These are phyloP conservation scores for Heterobasidion parviporum DNA, from an alignment of 1,284 basidiomycete genomes.

Conservation along the genomic window DNA sequence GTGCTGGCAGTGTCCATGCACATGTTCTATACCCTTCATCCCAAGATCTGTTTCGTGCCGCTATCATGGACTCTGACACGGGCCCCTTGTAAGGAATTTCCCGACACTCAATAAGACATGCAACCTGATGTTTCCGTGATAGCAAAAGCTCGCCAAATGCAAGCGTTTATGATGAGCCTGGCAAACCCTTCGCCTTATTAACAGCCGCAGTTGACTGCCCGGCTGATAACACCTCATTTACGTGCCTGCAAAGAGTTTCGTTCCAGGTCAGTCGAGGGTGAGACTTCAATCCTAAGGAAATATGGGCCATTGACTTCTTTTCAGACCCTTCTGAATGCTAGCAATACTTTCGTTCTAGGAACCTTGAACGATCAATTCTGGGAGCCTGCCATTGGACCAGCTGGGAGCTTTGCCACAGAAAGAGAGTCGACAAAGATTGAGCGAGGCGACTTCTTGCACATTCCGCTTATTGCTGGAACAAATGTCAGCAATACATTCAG, in stretches of 20 bases:
- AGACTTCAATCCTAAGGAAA: not conserved
- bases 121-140: not conserved
- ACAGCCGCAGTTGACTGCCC: slow-evolving; percentile 35
- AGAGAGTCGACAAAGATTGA: slow-evolving; percentile 39
- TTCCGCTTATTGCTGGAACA: slow-evolving; percentile 48
- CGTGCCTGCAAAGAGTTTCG: slow-evolving; percentile 30
- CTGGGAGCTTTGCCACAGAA: slow-evolving; percentile 40
- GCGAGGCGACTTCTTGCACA: slow-evolving; percentile 41
- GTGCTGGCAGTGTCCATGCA: slow-evolving; percentile 43
- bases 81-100: slow-evolving; percentile 40
- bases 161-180: slow-evolving; percentile 44
- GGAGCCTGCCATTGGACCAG: slow-evolving; percentile 44
- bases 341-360: slow-evolving; percentile 34
- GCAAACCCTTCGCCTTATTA: slow-evolving; percentile 44
- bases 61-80: slow-evolving; percentile 44
- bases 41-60: slow-evolving; percentile 39
- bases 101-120: too few species aligned
- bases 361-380: slow-evolving; percentile 50
- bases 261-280: not conserved
- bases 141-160: slow-evolving; percentile 50
- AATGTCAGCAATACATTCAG: slow-evolving; percentile 30
- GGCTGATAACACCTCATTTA: slow-evolving; percentile 29
- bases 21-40: slow-evolving; percentile 38
- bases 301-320: slow-evolving; percentile 27
- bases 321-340: slow-evolving; percentile 25